phyloP scores from a whole-genome alignment of 306 rosid species.

The Cucurbita ficifolia region DNA sequence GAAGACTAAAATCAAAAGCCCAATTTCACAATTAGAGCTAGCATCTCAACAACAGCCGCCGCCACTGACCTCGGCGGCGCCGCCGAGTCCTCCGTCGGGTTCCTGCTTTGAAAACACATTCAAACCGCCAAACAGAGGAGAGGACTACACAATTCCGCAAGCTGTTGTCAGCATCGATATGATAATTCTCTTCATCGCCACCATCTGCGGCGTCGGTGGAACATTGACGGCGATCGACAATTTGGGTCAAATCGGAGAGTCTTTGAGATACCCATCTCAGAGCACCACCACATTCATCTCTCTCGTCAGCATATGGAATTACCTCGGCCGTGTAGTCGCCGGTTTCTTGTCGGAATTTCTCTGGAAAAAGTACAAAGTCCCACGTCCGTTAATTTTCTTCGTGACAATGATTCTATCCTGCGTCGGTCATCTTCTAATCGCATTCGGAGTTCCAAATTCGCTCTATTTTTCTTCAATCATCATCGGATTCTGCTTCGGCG shows the following conservation, averaged over 20 bases:
- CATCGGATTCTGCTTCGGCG: constrained; percentile 55
- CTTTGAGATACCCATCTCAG: constrained; percentile 32
- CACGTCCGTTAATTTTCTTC: constrained; percentile 45
- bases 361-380: constrained; percentile 37
- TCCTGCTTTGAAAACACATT: constrained; percentile 12
- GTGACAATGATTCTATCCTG: constrained; percentile 34
- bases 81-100: not conserved
- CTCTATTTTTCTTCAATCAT: constrained; percentile 44
- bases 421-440: constrained; percentile 49
- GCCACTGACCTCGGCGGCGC: not conserved
- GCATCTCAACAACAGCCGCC: not conserved
- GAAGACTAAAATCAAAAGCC: constrained; percentile 8
- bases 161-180: constrained; percentile 62
- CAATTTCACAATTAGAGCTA: not conserved
- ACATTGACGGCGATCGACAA: constrained; percentile 57
- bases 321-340: constrained; percentile 31
- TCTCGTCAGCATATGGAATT: constrained; percentile 67
- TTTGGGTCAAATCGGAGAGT: constrained; percentile 53
- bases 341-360: constrained; percentile 48
- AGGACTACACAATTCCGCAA: constrained; percentile 53
- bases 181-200: constrained; percentile 26
- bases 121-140: constrained; percentile 53
- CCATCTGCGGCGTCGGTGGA: constrained; percentile 38
- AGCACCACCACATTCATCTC: constrained; percentile 52
- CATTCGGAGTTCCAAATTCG: constrained; percentile 36